Conservation (phyloP, 805 yeast species). For the Yarrowia divulgata region DNA sequence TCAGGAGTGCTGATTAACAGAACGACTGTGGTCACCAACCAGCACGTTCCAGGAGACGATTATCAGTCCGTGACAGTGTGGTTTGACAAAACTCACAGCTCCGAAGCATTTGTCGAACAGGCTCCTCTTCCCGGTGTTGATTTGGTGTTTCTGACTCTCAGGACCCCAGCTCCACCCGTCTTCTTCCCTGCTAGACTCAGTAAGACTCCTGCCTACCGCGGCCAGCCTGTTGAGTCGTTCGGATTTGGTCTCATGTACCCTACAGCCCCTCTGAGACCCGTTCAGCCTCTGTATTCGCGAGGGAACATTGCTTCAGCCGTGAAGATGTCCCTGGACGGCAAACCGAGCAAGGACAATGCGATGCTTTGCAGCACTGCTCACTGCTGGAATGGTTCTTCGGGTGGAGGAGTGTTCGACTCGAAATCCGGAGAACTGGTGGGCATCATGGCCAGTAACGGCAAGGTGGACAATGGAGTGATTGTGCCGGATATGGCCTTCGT, state of each 20-base stretch:
- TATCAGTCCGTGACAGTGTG: conserved; percentile 38
- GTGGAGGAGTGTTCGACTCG: conserved; percentile 49
- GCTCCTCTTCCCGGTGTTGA: conserved; percentile 49
- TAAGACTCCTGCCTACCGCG: conserved; percentile 41
- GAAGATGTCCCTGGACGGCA: conserved; percentile 41
- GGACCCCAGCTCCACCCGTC: conserved; percentile 38
- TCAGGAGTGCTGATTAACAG: conserved; percentile 50
- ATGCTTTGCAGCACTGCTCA: conserved; percentile 50
- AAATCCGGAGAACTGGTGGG: conserved; percentile 47
- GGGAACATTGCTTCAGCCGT: conserved; percentile 46
- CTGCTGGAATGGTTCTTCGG: conserved; percentile 54
- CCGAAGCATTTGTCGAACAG: conserved; percentile 38
- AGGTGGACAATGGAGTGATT: conserved; percentile 48
- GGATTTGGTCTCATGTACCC: conserved; percentile 52
- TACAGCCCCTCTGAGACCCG: conserved; percentile 40
- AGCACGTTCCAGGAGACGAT: conserved; percentile 47
- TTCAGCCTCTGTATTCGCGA: conserved; percentile 47
- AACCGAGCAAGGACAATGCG: conserved; percentile 37
- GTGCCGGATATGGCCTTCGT: conserved; percentile 51
- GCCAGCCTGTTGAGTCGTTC: conserved; percentile 46
- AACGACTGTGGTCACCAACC: conserved; percentile 48
- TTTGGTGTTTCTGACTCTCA: conserved; percentile 46
- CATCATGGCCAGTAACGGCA: conserved; percentile 52
- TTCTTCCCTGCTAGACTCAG: conserved; percentile 44
- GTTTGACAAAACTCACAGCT: conserved; percentile 39